A percentile compares a stretch with the other conserved stretches of the same genome.
Conservation (phyloP, 768 basidiomycete genomes). For the Flagelloscypha sp. region DNA sequence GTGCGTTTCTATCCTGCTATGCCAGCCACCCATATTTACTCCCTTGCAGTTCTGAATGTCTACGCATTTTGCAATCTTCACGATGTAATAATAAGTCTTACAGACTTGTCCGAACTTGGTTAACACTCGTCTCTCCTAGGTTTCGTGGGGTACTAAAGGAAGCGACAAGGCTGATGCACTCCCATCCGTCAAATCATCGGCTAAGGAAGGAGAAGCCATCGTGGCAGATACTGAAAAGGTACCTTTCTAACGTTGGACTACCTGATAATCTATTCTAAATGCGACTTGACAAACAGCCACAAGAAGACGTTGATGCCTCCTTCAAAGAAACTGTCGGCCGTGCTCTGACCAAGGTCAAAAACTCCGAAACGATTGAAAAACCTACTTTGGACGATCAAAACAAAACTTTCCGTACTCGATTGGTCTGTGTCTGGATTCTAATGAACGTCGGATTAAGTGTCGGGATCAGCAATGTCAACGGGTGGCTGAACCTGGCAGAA, state of each 20-base stretch:
- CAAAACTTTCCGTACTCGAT: slow-evolving; percentile 76
- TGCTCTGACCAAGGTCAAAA: slow-evolving; percentile 56
- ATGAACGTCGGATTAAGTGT: slow-evolving; percentile 49
- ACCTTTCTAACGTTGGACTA: too few relatives aligned
- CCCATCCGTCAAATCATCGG: too few relatives aligned
- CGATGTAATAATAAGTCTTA: slow-evolving; percentile 13
- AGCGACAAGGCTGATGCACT: slow-evolving; percentile 36
- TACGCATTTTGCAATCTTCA: slow-evolving; percentile 39
- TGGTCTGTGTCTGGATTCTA: slow-evolving; percentile 69
- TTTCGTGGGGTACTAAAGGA: slow-evolving; percentile 31
- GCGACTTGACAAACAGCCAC: too few relatives aligned
- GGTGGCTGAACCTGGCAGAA: slow-evolving; percentile 20
- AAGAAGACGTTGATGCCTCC: slow-evolving; percentile 71
- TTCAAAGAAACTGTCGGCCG: slow-evolving; percentile 81
- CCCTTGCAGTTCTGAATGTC: slow-evolving; percentile 33
- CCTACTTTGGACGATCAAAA: slow-evolving; percentile 75
- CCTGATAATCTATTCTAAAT: too few relatives aligned
- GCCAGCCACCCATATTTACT: too few relatives aligned
- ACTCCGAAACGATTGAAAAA: slow-evolving; percentile 47
- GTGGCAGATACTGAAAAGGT: too few relatives aligned
- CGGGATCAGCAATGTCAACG: slow-evolving; percentile 52
- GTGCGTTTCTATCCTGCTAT: too few relatives aligned
- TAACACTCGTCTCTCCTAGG: slow-evolving; percentile 6
- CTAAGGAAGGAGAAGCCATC: too few relatives aligned
- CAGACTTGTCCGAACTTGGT: not conserved